Evolutionary conservation across 1,139 yeast genomes (phyloP).

Genomic region (Candida smagusa): DNA sequence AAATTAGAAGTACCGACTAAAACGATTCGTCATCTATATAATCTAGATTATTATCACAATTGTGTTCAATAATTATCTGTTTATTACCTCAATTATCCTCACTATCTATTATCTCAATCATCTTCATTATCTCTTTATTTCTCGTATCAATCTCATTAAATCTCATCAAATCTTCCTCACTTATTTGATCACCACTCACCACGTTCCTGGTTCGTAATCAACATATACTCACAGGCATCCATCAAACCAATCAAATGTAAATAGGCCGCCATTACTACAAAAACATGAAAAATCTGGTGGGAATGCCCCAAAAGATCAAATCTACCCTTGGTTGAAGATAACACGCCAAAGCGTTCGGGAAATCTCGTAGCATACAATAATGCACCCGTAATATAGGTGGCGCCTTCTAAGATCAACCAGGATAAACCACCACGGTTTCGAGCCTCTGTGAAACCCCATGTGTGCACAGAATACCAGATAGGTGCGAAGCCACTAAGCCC

Average conservation of each 20-base stretch:
- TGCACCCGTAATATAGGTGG: slow-evolving; percentile 77
- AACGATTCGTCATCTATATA: too few species aligned
- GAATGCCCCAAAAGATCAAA: slow-evolving; percentile 80
- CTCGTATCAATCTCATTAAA: too few species aligned
- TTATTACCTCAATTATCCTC: too few species aligned
- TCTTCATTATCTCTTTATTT: too few species aligned
- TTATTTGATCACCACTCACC: too few species aligned
- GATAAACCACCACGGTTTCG: slow-evolving; percentile 49
- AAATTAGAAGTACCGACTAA: too few species aligned
- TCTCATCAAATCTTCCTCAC: too few species aligned
- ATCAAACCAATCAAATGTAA: slow-evolving; percentile 70
- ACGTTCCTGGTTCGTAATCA: too few species aligned
- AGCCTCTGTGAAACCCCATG: slow-evolving; percentile 40
- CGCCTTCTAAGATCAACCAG: slow-evolving; percentile 69
- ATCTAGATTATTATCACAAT: too few species aligned
- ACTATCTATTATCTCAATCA: too few species aligned
- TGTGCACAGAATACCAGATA: slow-evolving; percentile 46
- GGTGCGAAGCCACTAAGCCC: slow-evolving; percentile 82
- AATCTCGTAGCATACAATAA: slow-evolving; percentile 70
- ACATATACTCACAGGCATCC: slow-evolving; percentile 49
- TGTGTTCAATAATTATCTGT: too few species aligned
- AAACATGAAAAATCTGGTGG: slow-evolving; percentile 81
- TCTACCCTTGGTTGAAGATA: slow-evolving; percentile 36
- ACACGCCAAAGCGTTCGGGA: slow-evolving; percentile 74
- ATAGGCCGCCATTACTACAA: slow-evolving; percentile 78